Conservation (phyloP, 2,329 filamentous ascomycete species). For the Ascosphaera aggregata region DNA sequence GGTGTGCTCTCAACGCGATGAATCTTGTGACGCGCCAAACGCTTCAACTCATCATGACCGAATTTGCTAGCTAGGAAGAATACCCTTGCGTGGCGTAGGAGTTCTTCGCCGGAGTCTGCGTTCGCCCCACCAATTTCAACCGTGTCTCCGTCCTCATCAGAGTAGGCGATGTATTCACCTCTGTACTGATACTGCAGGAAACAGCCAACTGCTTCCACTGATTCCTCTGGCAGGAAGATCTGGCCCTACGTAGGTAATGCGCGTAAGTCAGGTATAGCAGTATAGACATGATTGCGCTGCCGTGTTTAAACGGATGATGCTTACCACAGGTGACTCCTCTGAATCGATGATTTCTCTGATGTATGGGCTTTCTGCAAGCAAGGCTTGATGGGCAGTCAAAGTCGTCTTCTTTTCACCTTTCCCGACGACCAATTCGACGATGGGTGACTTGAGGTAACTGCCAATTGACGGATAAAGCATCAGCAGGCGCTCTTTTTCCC, state of each 20-base stretch:
- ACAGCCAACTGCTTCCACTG: conserved; percentile 51
- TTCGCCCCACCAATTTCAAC: conserved; percentile 41
- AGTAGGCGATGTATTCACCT: conserved; percentile 51
- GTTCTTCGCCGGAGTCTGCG: conserved; percentile 43
- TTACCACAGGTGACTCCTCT: not conserved
- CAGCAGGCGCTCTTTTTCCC: no score
- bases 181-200: conserved; percentile 73
- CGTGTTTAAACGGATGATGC: no score
- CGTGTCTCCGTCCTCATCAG: conserved; percentile 33
- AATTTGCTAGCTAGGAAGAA: conserved; percentile 77
- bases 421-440: conserved; percentile 45
- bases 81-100: conserved; percentile 70
- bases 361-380: conserved; percentile 52
- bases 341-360: conserved; percentile 30
- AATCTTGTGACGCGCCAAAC: conserved; percentile 68
- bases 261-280: not conserved
- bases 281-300: no score
- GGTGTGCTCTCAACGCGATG: conserved; percentile 75
- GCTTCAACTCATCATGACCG: conserved; percentile 42
- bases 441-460: conserved; percentile 41
- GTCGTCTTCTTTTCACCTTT: conserved; percentile 33
- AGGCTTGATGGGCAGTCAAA: conserved; percentile 56
- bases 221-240: conserved; percentile 43
- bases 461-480: not conserved
- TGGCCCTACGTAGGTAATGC: conserved; percentile 27